Conservation (phyloP, 1,139 yeast genomes). For the Scheffersomyces parashehatae region DNA sequence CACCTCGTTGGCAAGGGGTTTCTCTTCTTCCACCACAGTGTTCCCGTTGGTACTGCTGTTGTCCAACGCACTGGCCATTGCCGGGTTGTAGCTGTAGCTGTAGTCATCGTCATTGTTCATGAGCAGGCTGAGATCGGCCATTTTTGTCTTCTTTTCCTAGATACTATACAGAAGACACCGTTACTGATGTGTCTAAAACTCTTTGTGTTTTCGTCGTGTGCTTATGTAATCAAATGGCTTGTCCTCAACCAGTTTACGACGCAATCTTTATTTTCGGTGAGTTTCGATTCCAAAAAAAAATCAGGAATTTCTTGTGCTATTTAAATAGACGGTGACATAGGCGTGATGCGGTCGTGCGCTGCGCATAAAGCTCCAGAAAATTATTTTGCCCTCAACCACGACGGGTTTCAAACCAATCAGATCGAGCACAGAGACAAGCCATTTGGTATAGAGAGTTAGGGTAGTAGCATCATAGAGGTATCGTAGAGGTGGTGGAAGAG, state of each 20-base stretch:
- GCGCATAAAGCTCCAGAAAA: neutral
- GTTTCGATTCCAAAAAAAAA: neutral
- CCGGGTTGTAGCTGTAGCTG: slow-evolving; percentile 12
- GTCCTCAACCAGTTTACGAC: neutral
- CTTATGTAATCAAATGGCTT: slow-evolving; percentile 5
- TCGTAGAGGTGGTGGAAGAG: no score
- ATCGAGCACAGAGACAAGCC: no score
- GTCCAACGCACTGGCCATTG: neutral
- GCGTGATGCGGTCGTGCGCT: slow-evolving; percentile 9
- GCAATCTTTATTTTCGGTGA: neutral
- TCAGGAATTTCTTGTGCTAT: slow-evolving; percentile 10
- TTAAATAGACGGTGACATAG: slow-evolving; percentile 7
- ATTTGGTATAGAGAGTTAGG: no score
- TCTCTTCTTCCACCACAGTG: neutral
- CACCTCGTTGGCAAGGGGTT: slow-evolving; percentile 4
- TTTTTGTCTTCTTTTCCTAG: slow-evolving; percentile 1
- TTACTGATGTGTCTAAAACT: neutral
- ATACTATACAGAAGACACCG: neutral
- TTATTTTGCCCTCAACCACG: no score
- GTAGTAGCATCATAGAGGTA: no score
- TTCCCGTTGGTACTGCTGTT: slow-evolving; percentile 1
- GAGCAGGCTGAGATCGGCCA: slow-evolving; percentile 19
- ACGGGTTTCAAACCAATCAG: no score
- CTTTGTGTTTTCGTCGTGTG: neutral
- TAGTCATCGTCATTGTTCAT: slow-evolving; percentile 20